Evolutionary conservation across 148 eudicot species (phyloP).

Genomic region (Amaranthus cruentus): DNA sequence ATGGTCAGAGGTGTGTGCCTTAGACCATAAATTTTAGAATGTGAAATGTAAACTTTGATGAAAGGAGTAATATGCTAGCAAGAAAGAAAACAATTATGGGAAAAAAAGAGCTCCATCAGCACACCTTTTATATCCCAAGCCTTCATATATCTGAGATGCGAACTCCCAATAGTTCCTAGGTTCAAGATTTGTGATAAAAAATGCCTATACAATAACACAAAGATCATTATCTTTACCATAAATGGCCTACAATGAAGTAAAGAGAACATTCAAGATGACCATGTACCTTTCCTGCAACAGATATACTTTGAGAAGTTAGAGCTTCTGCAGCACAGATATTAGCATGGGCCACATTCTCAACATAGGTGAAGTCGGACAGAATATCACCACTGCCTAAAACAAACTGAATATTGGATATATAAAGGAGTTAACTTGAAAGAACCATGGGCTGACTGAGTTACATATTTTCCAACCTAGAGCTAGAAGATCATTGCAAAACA

Average conservation of each 20-base stretch:
- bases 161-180: conserved; percentile 77
- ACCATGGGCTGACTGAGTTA: neutral
- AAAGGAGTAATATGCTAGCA: conserved; percentile 9
- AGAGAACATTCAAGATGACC: conserved; percentile 4
- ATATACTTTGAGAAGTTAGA: conserved; percentile 36
- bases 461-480: neutral
- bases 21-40: no score
- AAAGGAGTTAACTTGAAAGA: conserved; percentile 11
- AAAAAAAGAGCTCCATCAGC: conserved; percentile 17
- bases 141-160: conserved; percentile 48
- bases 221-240: conserved; percentile 8
- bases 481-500: neutral
- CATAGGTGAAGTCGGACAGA: conserved; percentile 76
- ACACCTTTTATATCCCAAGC: conserved; percentile 81
- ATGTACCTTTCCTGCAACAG: conserved; percentile 82
- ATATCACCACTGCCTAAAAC: conserved; percentile 71
- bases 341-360: conserved; percentile 96
- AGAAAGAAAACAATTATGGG: neutral
- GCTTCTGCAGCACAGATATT: conserved; percentile 89
- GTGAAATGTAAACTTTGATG: no score
- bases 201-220: conserved; percentile 47
- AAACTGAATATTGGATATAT: conserved; percentile 71
- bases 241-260: conserved; percentile 1
- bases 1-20: no score
- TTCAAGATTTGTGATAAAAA: conserved; percentile 76